phyloP scores from a whole-genome alignment of 257 asterid species.

The Plantago major region DNA sequence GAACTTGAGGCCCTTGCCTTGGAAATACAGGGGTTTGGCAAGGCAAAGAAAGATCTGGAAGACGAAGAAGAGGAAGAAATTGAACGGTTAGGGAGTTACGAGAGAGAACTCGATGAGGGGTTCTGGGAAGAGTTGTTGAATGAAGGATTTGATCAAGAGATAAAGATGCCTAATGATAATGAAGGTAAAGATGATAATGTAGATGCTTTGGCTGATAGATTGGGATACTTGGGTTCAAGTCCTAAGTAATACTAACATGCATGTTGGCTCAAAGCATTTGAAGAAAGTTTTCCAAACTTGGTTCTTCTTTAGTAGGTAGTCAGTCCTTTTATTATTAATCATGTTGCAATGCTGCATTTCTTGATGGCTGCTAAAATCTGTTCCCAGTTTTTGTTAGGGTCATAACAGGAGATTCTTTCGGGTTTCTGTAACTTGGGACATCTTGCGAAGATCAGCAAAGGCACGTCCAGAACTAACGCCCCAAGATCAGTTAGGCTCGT shows the following conservation, averaged over 20 bases:
- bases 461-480: too few relatives aligned
- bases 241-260: conserved; percentile 22
- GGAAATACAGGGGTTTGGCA: conserved; percentile 79
- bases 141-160: conserved; percentile 43
- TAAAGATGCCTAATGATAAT: conserved; percentile 3
- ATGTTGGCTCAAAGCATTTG: too few relatives aligned
- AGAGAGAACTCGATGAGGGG: conserved; percentile 61
- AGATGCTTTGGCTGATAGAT: conserved; percentile 50
- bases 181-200: conserved; percentile 44
- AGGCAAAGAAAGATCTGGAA: conserved; percentile 27
- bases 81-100: conserved; percentile 16
- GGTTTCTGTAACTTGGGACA: background rate
- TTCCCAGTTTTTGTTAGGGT: conserved; percentile 1
- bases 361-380: background rate
- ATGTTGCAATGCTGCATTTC: conserved; percentile 1
- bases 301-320: background rate
- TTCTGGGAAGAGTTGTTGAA: conserved; percentile 79
- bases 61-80: conserved; percentile 29
- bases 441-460: background rate
- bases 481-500: too few relatives aligned
- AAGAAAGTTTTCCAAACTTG: background rate
- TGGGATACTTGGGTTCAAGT: conserved; percentile 55
- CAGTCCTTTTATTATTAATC: background rate
- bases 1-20: conserved; percentile 78
- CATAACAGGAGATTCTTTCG: background rate